Conservation (phyloP, 2,329 filamentous ascomycete genomes). For the Hymenoscyphus scutula region DNA sequence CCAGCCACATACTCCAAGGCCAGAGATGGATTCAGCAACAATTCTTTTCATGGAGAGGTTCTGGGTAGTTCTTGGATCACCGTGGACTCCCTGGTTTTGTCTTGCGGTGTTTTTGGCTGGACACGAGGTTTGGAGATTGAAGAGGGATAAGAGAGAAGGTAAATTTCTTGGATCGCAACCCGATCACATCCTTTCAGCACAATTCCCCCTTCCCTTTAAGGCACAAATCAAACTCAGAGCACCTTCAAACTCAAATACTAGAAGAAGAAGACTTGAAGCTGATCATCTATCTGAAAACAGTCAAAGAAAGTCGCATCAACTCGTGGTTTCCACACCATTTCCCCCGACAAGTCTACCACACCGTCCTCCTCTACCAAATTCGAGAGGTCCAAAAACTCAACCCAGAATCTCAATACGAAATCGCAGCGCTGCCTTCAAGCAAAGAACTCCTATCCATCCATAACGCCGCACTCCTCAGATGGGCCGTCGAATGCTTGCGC, state of each 20-base stretch:
- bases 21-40: too few relatives aligned
- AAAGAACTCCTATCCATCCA: background rate
- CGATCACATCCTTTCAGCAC: too few relatives aligned
- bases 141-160: background rate
- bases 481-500: background rate
- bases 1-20: too few relatives aligned
- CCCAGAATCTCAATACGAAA: too few relatives aligned
- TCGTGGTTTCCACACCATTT: background rate
- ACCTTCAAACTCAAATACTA: background rate
- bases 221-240: too few relatives aligned
- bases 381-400: too few relatives aligned
- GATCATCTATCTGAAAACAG: background rate
- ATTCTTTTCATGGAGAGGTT: too few relatives aligned
- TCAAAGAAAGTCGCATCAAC: background rate
- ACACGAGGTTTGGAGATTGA: background rate
- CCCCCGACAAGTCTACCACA: background rate
- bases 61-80: too few relatives aligned
- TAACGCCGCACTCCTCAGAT: background rate
- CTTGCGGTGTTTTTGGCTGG: background rate
- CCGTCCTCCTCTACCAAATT: background rate
- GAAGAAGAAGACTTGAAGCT: background rate
- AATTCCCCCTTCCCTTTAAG: too few relatives aligned
- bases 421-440: too few relatives aligned
- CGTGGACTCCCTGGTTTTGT: background rate
- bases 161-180: background rate